Evolutionary conservation across 2,329 filamentous ascomycete species (phyloP).

Genomic region (Pseudogymnoascus sp.): DNA sequence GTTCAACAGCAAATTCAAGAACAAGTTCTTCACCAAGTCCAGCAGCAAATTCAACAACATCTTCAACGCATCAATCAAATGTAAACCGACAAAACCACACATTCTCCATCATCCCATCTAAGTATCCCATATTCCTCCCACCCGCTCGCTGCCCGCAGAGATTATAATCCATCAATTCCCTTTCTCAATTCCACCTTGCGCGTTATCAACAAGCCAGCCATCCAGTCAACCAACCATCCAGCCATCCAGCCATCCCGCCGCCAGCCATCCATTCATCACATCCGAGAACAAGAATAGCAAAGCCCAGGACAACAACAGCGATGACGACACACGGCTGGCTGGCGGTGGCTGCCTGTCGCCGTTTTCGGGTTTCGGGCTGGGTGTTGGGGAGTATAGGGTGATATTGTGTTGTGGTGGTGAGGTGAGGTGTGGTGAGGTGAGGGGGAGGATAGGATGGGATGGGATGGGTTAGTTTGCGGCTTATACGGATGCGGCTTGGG

Average conservation of each 20-base stretch:
- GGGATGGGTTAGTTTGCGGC: no score
- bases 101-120: background rate
- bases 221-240: background rate
- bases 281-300: background rate
- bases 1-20: background rate
- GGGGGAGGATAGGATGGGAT: no score
- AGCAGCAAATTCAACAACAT: background rate
- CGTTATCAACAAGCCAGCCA: background rate
- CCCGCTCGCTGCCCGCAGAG: background rate
- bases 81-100: background rate
- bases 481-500: no score
- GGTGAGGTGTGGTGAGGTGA: no score
- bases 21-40: background rate
- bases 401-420: no score
- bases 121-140: background rate
- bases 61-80: background rate
- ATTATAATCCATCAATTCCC: no score
- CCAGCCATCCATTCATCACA: background rate
- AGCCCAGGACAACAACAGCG: background rate
- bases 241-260: background rate
- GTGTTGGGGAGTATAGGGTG: no score
- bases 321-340: background rate
- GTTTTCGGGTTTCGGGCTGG: no score
- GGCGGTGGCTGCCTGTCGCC: no score
- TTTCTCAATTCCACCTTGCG: background rate